These are phyloP conservation scores for Thielaviopsis musarum DNA, from an alignment of 2,329 filamentous ascomycete species.

Conservation along the genomic window DNA sequence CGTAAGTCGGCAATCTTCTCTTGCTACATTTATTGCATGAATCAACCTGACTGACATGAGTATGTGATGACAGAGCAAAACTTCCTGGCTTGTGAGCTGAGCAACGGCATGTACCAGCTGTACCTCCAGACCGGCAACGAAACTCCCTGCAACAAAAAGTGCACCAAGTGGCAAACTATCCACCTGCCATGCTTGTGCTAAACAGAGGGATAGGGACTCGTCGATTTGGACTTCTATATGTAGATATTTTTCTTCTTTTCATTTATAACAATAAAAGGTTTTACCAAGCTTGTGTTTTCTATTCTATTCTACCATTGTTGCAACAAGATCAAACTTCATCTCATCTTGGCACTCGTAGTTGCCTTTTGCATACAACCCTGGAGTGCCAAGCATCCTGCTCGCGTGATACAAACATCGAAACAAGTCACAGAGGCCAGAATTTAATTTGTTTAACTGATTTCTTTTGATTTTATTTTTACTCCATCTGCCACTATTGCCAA, in stretches of 20 bases:
- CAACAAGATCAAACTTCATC: neutral
- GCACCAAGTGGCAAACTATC: constrained; percentile 37
- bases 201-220: neutral
- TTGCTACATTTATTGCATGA: neutral
- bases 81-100: constrained; percentile 31
- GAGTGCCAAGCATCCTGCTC: neutral
- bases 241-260: neutral
- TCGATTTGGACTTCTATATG: neutral
- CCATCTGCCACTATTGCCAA: neutral
- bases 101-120: constrained; percentile 29
- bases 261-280: neutral
- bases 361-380: neutral
- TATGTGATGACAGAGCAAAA: constrained; percentile 28
- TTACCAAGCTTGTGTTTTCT: neutral
- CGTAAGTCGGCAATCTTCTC: constrained; percentile 15
- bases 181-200: constrained; percentile 35
- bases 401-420: neutral
- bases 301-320: neutral
- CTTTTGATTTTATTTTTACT: neutral
- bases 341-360: neutral
- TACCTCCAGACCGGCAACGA: constrained; percentile 36
- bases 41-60: neutral
- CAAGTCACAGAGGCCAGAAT: neutral
- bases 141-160: constrained; percentile 29
- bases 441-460: neutral